Evolutionary conservation across 1,139 yeast genomes (phyloP).

Genomic region (Sugiyamaella neomexicana): DNA sequence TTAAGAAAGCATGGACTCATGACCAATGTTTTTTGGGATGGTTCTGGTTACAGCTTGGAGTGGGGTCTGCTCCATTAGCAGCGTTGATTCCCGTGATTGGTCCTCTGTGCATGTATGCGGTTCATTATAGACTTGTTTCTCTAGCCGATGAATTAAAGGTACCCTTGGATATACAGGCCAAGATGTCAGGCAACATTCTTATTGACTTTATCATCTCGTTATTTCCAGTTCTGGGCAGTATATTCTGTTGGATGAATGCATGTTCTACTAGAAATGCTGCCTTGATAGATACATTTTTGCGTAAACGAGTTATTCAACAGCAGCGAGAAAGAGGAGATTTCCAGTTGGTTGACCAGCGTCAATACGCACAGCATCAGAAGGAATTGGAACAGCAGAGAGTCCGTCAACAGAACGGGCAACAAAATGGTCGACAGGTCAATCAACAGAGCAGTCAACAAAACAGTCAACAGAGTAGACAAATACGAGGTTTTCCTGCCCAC

Average conservation of each 20-base stretch:
- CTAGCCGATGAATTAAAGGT: constrained; percentile 58
- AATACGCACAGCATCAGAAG: constrained; percentile 11
- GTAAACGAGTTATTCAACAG: constrained; percentile 28
- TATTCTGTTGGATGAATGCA: constrained; percentile 76
- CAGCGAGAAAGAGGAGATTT: constrained; percentile 29
- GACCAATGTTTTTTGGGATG: constrained; percentile 76
- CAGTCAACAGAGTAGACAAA: constrained; percentile 1
- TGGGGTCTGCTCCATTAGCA: constrained; percentile 62
- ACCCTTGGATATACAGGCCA: constrained; percentile 61
- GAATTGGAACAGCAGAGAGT: constrained; percentile 8
- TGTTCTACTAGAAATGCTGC: constrained; percentile 92
- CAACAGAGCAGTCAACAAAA: neutral
- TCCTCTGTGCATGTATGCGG: constrained; percentile 72
- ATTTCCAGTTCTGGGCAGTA: constrained; percentile 75
- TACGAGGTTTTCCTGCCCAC: neutral
- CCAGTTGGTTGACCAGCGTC: constrained; percentile 23
- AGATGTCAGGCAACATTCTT: constrained; percentile 71
- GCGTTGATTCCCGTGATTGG: constrained; percentile 77
- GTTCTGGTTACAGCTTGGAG: constrained; percentile 72
- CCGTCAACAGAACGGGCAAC: neutral
- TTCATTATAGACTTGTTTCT: constrained; percentile 65
- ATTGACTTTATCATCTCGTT: constrained; percentile 72
- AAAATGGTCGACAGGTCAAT: neutral
- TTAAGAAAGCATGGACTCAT: constrained; percentile 77
- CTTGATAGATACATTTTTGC: constrained; percentile 49